Conservation (phyloP, 306 rosid genomes). For the Cucurbita argyrosperma region DNA sequence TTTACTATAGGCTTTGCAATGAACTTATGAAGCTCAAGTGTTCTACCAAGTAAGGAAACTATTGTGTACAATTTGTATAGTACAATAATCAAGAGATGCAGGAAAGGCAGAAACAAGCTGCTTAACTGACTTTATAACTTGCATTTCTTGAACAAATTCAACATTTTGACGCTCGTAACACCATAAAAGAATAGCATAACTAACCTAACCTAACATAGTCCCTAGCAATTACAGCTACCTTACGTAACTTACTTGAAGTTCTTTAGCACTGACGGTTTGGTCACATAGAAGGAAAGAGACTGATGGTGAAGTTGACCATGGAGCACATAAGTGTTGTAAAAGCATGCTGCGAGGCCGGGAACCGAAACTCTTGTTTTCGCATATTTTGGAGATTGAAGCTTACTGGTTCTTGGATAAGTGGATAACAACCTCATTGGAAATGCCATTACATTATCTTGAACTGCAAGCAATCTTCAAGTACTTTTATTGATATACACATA, state of each 20-base stretch:
- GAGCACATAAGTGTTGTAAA: slow-evolving; percentile 13
- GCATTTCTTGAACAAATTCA: not conserved
- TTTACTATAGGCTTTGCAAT: not conserved
- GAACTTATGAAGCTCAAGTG: not conserved
- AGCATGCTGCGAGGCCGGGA: slow-evolving; percentile 15
- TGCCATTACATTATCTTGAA: slow-evolving; percentile 15
- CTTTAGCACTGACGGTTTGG: slow-evolving; percentile 24
- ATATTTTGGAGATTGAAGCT: slow-evolving; percentile 14
- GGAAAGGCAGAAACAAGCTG: not conserved
- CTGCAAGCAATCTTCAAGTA: not conserved
- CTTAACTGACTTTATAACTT: not conserved
- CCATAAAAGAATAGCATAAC: not conserved
- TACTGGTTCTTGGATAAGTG: slow-evolving; percentile 15
- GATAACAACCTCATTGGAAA: slow-evolving; percentile 13
- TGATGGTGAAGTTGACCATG: slow-evolving; percentile 17
- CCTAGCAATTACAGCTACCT: not conserved
- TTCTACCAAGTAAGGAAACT: not conserved
- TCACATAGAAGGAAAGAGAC: slow-evolving; percentile 15
- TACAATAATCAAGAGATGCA: not conserved
- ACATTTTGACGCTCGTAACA: not conserved
- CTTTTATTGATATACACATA: not conserved
- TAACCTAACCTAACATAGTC: not conserved
- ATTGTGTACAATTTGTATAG: not conserved
- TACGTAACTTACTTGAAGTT: slow-evolving; percentile 42
- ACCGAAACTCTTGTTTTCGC: slow-evolving; percentile 15